Base-by-base conservation (phyloP, 257 asterid genomes). In the Solanum gracilifrons region DNA sequence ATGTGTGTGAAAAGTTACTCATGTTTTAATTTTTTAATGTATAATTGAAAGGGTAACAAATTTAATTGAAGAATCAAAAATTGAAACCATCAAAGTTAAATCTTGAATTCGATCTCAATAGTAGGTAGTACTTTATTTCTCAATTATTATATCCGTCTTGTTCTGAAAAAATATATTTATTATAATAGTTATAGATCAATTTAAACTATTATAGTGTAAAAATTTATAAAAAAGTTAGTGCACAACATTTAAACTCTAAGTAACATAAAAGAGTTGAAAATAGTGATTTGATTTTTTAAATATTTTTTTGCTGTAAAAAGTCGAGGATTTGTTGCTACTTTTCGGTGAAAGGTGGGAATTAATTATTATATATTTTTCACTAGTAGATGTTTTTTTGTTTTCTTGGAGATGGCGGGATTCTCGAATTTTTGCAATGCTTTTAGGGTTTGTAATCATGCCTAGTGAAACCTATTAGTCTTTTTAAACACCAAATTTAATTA, bases 281-380 rank as follows among this genome's bases (percentile, higher is more conserved):
- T 43, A 41, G 20, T 80, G 68, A 80, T 29, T 46, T 27, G 5
- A 6, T 29, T 69, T 13, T 13, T 29, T 11, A 7, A 7, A 3
- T 58, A 2, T 36, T 77, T 80, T 80, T 80, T 62, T 27, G 18
- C 16, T 35, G 85, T 80, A 10, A 80, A 46, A 80, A 80, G 85
- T 29, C 69, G 20, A 80, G 69, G 20, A 80, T 48, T 16, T 80
- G 68, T 48, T 29, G 41, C 69, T 91, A 95, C 95, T 95, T 96
- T 95, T 92, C 95, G 98, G 98, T 96, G 96, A 94, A 93, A 93
- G n/a, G 93, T 92, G 92, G 89, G 90, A 84, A 4, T 41, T 79
- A 46, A 15, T 32, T 71, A 16, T 72, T 7, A 32, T 31, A 15
- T 6, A 90, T 88, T 89, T 86, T 75, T 88, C 48, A 66, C 87